Conservation (phyloP, 2,329 filamentous ascomycete genomes). For the Rugonectria rugulosa region DNA sequence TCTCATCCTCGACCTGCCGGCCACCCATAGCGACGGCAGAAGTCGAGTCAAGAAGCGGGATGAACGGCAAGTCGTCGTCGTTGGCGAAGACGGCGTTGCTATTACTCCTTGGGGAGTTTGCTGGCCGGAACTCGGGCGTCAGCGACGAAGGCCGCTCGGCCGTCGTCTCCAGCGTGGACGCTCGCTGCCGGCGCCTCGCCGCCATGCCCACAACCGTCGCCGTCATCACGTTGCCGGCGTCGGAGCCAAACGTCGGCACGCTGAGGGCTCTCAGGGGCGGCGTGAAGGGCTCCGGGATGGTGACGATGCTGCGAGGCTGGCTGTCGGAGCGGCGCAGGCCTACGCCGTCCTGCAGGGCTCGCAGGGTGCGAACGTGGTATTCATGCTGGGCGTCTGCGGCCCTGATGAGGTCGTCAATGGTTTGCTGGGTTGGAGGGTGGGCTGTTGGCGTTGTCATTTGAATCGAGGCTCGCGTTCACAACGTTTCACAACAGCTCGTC, state of each 20-base stretch:
- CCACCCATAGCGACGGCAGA: conserved; percentile 2
- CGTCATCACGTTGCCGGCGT: conserved; percentile 1
- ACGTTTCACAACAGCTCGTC: conserved; percentile 3
- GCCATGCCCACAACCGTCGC: conserved; percentile 9
- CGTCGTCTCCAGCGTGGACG: conserved; percentile 41
- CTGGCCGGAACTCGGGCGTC: conserved; percentile 32
- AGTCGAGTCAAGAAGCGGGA: conserved; percentile 39
- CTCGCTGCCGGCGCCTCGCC: conserved; percentile 32
- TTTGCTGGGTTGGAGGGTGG: conserved; percentile 24
- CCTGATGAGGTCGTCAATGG: conserved; percentile 45
- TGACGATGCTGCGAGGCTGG: conserved; percentile 23
- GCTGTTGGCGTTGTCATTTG: conserved; percentile 28
- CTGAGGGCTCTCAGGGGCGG: conserved; percentile 39
- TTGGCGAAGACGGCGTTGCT: conserved; percentile 28
- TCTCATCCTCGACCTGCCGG: conserved; percentile 27
- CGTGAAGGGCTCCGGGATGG: conserved; percentile 33
- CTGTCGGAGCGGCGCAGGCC: conserved; percentile 30
- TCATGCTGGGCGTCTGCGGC: conserved; percentile 45
- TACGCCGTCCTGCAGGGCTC: conserved; percentile 40
- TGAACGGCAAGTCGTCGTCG: conserved; percentile 44
- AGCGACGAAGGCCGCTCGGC: conserved; percentile 35
- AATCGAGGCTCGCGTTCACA: conserved; percentile 15
- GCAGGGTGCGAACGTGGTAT: conserved; percentile 43
- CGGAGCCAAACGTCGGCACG: conserved; percentile 32
- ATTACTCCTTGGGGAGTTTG: conserved; percentile 33